A percentile compares a stretch with the other conserved stretches of the same genome.
Conservation (phyloP, 805 yeast genomes). For the Candida ficus region DNA sequence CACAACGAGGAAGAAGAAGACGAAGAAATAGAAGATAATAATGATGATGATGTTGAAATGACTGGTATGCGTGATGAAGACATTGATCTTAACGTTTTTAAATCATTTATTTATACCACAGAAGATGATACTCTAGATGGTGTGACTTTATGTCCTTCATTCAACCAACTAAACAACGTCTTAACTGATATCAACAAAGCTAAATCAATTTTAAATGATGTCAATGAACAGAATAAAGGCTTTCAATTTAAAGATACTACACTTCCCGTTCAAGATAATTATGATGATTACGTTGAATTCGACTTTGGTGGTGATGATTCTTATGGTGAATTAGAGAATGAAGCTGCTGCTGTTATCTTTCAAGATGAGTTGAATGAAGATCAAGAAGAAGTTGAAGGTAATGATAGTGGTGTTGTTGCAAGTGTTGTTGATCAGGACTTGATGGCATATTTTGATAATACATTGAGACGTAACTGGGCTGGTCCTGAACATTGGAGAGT, state of each 20-base stretch:
- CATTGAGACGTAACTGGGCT: conserved; percentile 70
- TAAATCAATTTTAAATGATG: conserved; percentile 37
- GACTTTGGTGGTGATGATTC: conserved; percentile 21
- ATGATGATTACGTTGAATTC: conserved; percentile 16
- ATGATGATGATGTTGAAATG: conserved; percentile 19
- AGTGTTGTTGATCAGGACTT: conserved; percentile 51
- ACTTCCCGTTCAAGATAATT: conserved; percentile 15
- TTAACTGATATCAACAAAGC: conserved; percentile 52
- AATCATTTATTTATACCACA: conserved; percentile 25
- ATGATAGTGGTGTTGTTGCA: conserved; percentile 22
- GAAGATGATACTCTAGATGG: conserved; percentile 27
- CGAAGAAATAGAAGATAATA: conserved; percentile 28
- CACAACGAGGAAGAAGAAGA: conserved; percentile 16
- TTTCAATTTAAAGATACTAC: conserved; percentile 1
- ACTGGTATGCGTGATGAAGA: conserved; percentile 20
- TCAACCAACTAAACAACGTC: conserved; percentile 53
- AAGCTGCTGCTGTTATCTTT: conserved; percentile 19
- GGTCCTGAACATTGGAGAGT: conserved; percentile 95
- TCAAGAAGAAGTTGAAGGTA: conserved; percentile 16
- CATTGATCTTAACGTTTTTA: conserved; percentile 25
- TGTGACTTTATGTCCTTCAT: conserved; percentile 63
- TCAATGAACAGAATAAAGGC: conserved; percentile 28
- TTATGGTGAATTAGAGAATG: conserved; percentile 21
- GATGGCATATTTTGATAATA: conserved; percentile 77
- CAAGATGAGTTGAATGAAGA: conserved; percentile 16